Evolutionary conservation across 495 filamentous ascomycete genomes (phyloP), one percentile per base, ranked within the genome.

Genomic region (Daldinia decipiens): DNA sequence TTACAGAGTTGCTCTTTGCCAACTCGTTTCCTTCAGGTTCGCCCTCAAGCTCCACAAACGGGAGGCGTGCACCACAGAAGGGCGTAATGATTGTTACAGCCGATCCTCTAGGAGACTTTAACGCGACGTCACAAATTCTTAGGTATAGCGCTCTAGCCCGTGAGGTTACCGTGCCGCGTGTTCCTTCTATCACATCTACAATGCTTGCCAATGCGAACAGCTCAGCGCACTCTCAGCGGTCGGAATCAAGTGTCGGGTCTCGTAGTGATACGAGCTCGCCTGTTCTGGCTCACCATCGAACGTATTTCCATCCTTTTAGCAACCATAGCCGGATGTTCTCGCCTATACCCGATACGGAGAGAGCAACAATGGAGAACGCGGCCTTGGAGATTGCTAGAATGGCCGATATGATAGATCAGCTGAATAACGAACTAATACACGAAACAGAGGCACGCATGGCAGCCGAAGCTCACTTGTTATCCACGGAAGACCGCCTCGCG

Each of bases 81-180:
- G 92, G 91, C 0, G 87, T 95, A 73, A 98, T 99, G 95, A 91
- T 98, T 47, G 96, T 98, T 19, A 97, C 95, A 1, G 95, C 96
- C 0, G 95, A 99, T 75, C 95, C 95, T 0, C 73, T 92, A 15
- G 95, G 96, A 12, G 95, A 99, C 77, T 97, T 93, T 83, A 98
- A 98, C 73, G 93, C 95, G 19, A 98, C 96, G 0, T 93, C 92
- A 24, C 95, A 99, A 78, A 98, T 99, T 36, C 83, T 99, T 4
- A 91, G 95, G 13, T 99, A 99, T 77, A 97, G 93, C 27, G 96
- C 95, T 8, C 85, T 98, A 4, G 96, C 95, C 0, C 88, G 93
- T 1, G 95, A 99, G 80, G 91, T 98, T 15, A 96, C 96, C 0
- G 93, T 98, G 4, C 94, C 95, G 2, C 89, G 95, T 26, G 89